These are phyloP conservation scores for Ajuga chamaepitys DNA, from an alignment of 257 asterid genomes.

Conservation along the genomic window DNA sequence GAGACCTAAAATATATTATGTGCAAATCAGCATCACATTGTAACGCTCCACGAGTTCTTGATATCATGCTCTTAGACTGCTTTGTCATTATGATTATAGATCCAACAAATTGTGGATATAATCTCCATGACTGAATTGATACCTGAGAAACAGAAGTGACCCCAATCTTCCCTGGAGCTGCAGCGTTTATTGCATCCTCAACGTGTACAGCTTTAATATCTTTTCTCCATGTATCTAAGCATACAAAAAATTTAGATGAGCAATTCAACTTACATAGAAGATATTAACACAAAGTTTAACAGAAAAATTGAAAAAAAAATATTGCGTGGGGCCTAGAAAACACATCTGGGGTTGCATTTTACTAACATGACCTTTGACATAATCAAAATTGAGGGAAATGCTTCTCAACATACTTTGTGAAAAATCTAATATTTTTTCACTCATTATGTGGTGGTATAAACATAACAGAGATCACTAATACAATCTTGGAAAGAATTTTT, in stretches of 20 bases:
- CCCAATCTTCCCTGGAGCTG: slow-evolving; percentile 64
- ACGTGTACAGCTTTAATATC: slow-evolving; percentile 60
- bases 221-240: slow-evolving; percentile 85
- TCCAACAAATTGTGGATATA: not conserved
- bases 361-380: not conserved
- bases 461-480: not conserved
- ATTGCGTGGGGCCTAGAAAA: not conserved
- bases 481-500: not conserved
- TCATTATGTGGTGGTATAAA: not conserved
- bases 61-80: slow-evolving; percentile 5
- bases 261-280: slow-evolving; percentile 9
- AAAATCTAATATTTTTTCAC: not conserved
- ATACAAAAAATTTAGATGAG: slow-evolving; percentile 15
- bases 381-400: not conserved
- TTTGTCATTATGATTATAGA: not conserved
- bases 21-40: slow-evolving; percentile 3
- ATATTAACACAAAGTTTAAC: not conserved
- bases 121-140: slow-evolving; percentile 20
- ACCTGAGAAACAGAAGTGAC: slow-evolving; percentile 76
- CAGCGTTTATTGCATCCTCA: slow-evolving; percentile 52
- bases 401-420: not conserved
- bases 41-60: slow-evolving; percentile 3
- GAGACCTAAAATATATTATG: slow-evolving; percentile 47
- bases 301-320: not conserved
- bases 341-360: not conserved